Evolutionary conservation across 768 basidiomycete genomes (phyloP), one percentile per base, ranked within the genome.

Genomic region (Lepiota brunneoincarnata): DNA sequence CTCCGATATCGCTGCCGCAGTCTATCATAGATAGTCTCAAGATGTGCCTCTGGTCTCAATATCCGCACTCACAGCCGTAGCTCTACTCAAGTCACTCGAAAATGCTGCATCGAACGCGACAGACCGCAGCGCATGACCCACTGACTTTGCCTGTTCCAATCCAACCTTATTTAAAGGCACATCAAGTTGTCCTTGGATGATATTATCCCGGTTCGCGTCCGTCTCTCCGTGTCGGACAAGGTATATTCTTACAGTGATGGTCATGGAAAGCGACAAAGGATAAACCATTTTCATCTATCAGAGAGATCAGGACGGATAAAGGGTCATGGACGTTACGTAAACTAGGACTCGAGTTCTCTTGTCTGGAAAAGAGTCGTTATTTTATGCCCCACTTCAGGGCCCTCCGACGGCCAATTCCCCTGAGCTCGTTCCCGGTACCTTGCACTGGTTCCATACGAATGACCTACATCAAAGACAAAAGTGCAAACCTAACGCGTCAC

Each of bases 161-260:
- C 91, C 91, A 3, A 66, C 69, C 14, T 74, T 78, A 59, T 91
- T 91, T 62, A 93, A 74, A 37, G 67, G 58, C 6, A 84, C 84
- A 68, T 93, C 86, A 51, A 81, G 61, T 7, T 93, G 91, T 37
- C 91, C 91, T 72, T 93, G 90, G 41, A 89, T 78, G 53, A 87
- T 81, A 21, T 74, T 72, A 5, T 71, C 67, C 49, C 74, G 69
- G 67, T 91, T 91, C 62, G 78, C 83, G 38, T 82, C 76, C 21
- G 90, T 92, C 72, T 92, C 88, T 17, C 88, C 90, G 60, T 92
- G 90, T 39, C 90, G 82, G 45, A 90, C 77, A 57, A 90, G 69
- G 64, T 85, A 88, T 42, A 91, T 59, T 49, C 74, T 73, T 21
- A 77, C 75, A 15, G 43, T 34, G 37, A 45, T 57, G 40, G 41